Percentiles rank a stretch among this genome's conserved stretches.
phyloP scores from a whole-genome alignment of 495 filamentous ascomycete species.

The Friedmanniomyces simplex region DNA sequence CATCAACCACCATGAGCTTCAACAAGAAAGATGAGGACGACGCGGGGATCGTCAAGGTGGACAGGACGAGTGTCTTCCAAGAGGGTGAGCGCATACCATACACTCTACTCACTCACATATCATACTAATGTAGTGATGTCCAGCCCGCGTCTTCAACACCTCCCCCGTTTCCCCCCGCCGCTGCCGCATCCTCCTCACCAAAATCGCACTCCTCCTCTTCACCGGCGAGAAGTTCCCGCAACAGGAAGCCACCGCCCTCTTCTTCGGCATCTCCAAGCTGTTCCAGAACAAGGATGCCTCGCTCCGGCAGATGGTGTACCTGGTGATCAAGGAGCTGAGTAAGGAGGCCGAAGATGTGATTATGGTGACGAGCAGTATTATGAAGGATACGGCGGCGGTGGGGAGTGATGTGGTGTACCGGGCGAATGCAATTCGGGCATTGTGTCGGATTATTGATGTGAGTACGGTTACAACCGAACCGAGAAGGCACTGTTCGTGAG shows the following conservation, averaged over 20 bases:
- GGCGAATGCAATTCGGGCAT: conserved; percentile 90
- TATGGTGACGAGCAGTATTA: conserved; percentile 98
- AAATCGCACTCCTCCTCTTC: conserved; percentile 93
- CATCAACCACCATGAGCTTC: conserved; percentile 63
- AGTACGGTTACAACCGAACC: conserved; percentile 27
- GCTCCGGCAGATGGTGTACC: conserved; percentile 97
- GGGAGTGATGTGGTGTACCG: conserved; percentile 92
- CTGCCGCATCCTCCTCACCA: conserved; percentile 93
- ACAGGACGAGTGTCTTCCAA: conserved; percentile 97
- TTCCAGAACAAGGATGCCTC: conserved; percentile 99
- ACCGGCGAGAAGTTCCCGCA: conserved; percentile 94
- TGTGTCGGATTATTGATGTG: conserved; percentile 97
- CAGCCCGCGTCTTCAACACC: conserved; percentile 94
- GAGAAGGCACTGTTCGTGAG: too few relatives aligned
- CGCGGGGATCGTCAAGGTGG: conserved; percentile 85
- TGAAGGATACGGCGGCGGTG: conserved; percentile 91
- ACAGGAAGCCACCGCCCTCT: conserved; percentile 94
- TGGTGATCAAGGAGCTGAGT: conserved; percentile 93
- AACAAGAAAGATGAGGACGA: conserved; percentile 98
- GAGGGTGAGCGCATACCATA: conserved; percentile 54
- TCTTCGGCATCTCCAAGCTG: conserved; percentile 98
- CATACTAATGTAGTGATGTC: conserved; percentile 6
- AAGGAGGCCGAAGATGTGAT: conserved; percentile 97
- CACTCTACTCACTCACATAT: neutral
- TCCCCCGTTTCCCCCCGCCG: conserved; percentile 63